Conservation (phyloP, 2,329 filamentous ascomycete species). For the Trichothecium roseum region DNA sequence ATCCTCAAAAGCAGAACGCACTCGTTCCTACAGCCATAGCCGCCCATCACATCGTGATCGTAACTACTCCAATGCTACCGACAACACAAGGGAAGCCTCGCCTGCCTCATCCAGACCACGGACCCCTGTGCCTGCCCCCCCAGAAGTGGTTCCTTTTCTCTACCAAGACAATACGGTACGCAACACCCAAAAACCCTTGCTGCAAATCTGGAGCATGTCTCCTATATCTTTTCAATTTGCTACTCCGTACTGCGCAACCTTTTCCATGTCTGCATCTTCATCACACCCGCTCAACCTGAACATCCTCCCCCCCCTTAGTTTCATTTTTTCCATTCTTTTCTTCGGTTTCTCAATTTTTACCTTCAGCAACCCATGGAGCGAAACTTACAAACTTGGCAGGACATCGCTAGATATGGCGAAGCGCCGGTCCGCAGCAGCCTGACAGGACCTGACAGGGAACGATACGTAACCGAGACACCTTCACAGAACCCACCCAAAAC, state of each 20-base stretch:
- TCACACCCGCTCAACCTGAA: neutral
- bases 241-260: too few relatives aligned
- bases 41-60: constrained; percentile 55
- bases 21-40: constrained; percentile 51
- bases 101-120: constrained; percentile 67
- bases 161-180: constrained; percentile 65
- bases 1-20: constrained; percentile 31
- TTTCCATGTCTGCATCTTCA: neutral
- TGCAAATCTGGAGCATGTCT: neutral
- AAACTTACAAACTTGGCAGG: constrained; percentile 29
- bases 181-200: neutral
- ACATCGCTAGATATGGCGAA: constrained; percentile 68
- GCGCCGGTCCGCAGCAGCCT: constrained; percentile 64
- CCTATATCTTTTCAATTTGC: constrained; percentile 1
- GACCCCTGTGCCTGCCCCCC: constrained; percentile 69
- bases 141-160: constrained; percentile 94
- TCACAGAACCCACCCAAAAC: constrained; percentile 46
- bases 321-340: constrained; percentile 3
- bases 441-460: constrained; percentile 58
- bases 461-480: constrained; percentile 43
- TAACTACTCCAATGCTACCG: constrained; percentile 69
- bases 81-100: constrained; percentile 64
- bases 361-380: neutral
- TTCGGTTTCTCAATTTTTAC: constrained; percentile 1
- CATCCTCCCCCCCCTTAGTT: constrained; percentile 5